A percentile compares a stretch with the other conserved stretches of the same genome.
Conservation (phyloP, 2,329 filamentous ascomycete genomes). For the Torrubiellomyces zombiae region DNA sequence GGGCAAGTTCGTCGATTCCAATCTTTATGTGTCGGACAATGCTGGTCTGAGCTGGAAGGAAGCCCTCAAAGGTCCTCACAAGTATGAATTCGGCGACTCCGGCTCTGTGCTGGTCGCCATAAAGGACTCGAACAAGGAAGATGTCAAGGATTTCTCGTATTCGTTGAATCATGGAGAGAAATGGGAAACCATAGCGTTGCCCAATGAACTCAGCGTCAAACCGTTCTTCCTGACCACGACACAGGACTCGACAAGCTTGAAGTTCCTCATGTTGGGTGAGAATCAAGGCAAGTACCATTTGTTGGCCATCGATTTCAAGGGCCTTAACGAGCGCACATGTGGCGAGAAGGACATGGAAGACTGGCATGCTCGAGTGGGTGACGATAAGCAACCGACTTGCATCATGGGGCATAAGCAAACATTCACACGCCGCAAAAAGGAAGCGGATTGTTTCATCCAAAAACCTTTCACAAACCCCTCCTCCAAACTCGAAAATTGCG, state of each 20-base stretch:
- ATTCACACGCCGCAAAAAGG: conserved; percentile 70
- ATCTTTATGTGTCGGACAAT: conserved; percentile 80
- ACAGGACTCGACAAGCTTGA: conserved; percentile 80
- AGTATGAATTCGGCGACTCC: conserved; percentile 91
- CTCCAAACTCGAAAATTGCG: conserved; percentile 55
- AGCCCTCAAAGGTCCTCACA: conserved; percentile 65
- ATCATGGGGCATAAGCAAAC: conserved; percentile 93
- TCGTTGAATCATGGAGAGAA: conserved; percentile 79
- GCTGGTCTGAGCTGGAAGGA: conserved; percentile 73
- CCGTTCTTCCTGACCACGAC: conserved; percentile 71
- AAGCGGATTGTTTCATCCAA: conserved; percentile 78
- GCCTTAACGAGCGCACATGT: conserved; percentile 67
- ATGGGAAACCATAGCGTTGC: conserved; percentile 60
- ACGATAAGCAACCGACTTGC: conserved; percentile 67
- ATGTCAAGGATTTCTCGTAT: conserved; percentile 45
- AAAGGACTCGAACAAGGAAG: conserved; percentile 50
- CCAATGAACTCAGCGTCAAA: conserved; percentile 47
- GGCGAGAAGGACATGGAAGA: conserved; percentile 63
- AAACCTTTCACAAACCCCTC: conserved; percentile 67
- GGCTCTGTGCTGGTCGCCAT: conserved; percentile 79
- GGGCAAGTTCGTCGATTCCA: conserved; percentile 52
- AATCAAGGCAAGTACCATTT: conserved; percentile 41
- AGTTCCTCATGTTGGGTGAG: conserved; percentile 65
- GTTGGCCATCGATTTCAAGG: conserved; percentile 69
- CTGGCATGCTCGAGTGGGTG: conserved; percentile 73